These are phyloP conservation scores for Parmales sp. DNA, from an alignment of 108 stramenopile genomes.

Conservation along the genomic window DNA sequence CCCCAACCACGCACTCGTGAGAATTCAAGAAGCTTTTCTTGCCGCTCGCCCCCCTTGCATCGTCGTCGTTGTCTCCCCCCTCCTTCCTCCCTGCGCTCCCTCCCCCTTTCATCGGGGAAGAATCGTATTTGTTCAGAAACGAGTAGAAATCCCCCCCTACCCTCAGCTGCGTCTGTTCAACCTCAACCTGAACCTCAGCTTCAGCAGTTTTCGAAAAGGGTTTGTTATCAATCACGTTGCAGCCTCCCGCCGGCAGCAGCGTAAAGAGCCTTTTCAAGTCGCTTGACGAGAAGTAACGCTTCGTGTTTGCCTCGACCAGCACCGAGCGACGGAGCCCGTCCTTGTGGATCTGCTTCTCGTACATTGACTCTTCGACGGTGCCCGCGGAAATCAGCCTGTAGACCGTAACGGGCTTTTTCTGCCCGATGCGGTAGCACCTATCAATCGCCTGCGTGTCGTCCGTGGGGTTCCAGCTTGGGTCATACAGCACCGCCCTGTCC, in stretches of 20 bases:
- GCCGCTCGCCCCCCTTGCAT: slow-evolving; percentile 20
- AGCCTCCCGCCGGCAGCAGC: slow-evolving; percentile 45
- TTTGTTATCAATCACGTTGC: slow-evolving; percentile 48
- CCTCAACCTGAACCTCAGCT: too few species aligned
- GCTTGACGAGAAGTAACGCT: too few species aligned
- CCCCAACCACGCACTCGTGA: slow-evolving; percentile 48
- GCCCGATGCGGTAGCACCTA: slow-evolving; percentile 83
- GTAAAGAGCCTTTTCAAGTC: too few species aligned
- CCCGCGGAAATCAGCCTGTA: slow-evolving; percentile 88
- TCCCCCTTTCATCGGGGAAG: too few species aligned
- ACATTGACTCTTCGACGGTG: slow-evolving; percentile 76
- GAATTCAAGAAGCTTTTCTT: slow-evolving; percentile 35
- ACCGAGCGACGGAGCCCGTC: slow-evolving; percentile 63
- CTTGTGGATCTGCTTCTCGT: slow-evolving; percentile 65
- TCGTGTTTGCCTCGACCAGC: slow-evolving; percentile 29
- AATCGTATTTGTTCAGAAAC: too few species aligned
- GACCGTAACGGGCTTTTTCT: slow-evolving; percentile 76
- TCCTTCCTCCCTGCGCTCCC: background rate
- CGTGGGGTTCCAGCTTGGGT: slow-evolving; percentile 74
- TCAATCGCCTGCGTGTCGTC: slow-evolving; percentile 90
- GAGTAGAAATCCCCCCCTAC: too few species aligned
- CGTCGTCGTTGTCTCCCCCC: slow-evolving; percentile 12
- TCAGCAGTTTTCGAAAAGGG: background rate
- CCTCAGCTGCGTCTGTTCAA: too few species aligned
- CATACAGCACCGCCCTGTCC: slow-evolving; percentile 68